Percentiles rank a stretch among this genome's conserved stretches.
These are phyloP conservation scores for Candida gorgasii DNA, from an alignment of 805 yeast species.

Conservation along the genomic window DNA sequence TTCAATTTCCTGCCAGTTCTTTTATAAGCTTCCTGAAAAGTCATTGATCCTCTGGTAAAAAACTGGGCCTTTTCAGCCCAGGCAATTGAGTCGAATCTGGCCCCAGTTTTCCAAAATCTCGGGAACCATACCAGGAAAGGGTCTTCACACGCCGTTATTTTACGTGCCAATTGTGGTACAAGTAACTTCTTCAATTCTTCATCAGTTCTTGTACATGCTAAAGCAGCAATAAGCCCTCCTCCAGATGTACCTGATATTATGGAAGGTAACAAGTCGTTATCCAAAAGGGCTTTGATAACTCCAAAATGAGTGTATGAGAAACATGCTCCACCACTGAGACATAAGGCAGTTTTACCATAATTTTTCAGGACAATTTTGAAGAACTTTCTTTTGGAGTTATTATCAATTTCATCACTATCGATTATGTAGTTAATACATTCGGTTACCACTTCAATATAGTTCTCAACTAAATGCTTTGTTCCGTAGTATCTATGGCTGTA, in stretches of 20 bases:
- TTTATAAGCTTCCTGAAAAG: slow-evolving; percentile 68
- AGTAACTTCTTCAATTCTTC: slow-evolving; percentile 59
- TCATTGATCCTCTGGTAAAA: slow-evolving; percentile 72
- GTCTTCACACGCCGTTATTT: slow-evolving; percentile 70
- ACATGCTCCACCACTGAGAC: slow-evolving; percentile 78
- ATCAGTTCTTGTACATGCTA: slow-evolving; percentile 68
- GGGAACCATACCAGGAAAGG: slow-evolving; percentile 59
- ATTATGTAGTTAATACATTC: slow-evolving; percentile 46
- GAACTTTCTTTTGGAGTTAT: slow-evolving; percentile 47
- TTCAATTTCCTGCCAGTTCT: slow-evolving; percentile 71
- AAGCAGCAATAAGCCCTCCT: slow-evolving; percentile 76
- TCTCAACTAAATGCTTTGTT: slow-evolving; percentile 60
- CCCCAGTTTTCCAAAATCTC: slow-evolving; percentile 74
- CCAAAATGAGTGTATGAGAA: slow-evolving; percentile 81
- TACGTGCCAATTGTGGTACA: slow-evolving; percentile 60
- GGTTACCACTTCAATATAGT: slow-evolving; percentile 55
- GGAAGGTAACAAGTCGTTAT: slow-evolving; percentile 63
- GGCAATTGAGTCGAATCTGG: slow-evolving; percentile 69
- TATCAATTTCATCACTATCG: slow-evolving; percentile 36
- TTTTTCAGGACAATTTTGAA: slow-evolving; percentile 61
- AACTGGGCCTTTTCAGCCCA: slow-evolving; percentile 72
- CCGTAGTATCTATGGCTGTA: slow-evolving; percentile 78
- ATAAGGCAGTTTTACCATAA: slow-evolving; percentile 70
- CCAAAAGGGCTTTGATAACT: slow-evolving; percentile 67
- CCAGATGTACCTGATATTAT: slow-evolving; percentile 80